A percentile compares a stretch with the other conserved stretches of the same genome.
phyloP scores from a whole-genome alignment of 2,329 filamentous ascomycete genomes.

The Rhytidhysteron rufulum region DNA sequence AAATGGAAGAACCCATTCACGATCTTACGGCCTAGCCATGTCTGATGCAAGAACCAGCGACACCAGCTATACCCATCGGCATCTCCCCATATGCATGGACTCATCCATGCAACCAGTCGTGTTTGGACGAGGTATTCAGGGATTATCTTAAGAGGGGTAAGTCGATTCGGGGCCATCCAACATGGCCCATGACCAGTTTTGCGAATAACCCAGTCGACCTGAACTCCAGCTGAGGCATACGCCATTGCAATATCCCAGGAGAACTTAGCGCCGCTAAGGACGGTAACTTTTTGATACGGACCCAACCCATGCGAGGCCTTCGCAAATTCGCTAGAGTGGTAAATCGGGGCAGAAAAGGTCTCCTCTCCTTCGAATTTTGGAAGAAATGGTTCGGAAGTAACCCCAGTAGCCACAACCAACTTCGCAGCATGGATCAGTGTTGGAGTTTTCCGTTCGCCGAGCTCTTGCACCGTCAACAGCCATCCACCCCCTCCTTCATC shows the following conservation, averaged over 20 bases:
- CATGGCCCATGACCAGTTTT: constrained; percentile 54
- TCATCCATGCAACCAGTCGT: constrained; percentile 68
- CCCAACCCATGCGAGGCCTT: constrained; percentile 35
- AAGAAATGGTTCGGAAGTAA: constrained; percentile 57
- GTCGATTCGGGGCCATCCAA: constrained; percentile 57
- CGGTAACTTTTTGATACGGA: constrained; percentile 36
- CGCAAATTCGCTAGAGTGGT: constrained; percentile 56
- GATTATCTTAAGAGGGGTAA: constrained; percentile 63
- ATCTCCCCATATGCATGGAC: constrained; percentile 67
- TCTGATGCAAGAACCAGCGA: constrained; percentile 55
- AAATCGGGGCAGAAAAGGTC: constrained; percentile 50
- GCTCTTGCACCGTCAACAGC: constrained; percentile 13
- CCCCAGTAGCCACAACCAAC: constrained; percentile 60
- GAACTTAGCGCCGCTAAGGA: constrained; percentile 62
- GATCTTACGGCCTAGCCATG: constrained; percentile 52
- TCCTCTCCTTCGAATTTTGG: constrained; percentile 50
- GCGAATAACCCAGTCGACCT: constrained; percentile 58
- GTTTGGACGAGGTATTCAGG: constrained; percentile 64
- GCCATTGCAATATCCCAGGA: constrained; percentile 61
- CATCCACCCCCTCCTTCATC: constrained; percentile 28
- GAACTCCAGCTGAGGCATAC: constrained; percentile 48
- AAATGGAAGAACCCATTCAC: constrained; percentile 55
- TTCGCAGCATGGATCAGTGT: constrained; percentile 36
- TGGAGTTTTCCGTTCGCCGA: not conserved
- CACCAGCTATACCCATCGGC: constrained; percentile 58